Evolutionary conservation across 768 basidiomycete species (phyloP), one percentile per base, ranked within the genome.

Genomic region (Phlebiopsis gigantea): DNA sequence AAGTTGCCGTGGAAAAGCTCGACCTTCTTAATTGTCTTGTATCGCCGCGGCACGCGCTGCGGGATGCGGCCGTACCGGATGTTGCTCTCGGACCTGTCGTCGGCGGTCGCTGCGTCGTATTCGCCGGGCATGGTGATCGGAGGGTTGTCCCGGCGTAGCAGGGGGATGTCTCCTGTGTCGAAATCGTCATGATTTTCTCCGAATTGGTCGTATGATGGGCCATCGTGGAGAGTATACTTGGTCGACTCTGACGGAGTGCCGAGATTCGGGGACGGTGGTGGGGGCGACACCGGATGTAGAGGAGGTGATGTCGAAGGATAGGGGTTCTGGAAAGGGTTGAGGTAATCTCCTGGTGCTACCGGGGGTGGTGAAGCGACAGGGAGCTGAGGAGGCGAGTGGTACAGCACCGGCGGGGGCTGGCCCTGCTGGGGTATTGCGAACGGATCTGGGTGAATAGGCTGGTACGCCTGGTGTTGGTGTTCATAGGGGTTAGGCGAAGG

Each of bases 1-100:
- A 97, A 86, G 71, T 98, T 97, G 6, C 96, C 96, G 59, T 92
- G 88, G 72, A 91, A 93, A 14, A 98, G 77, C 81, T 90, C 90
- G 62, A 96, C 90, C 67, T 84, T 85, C 76, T 97, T 98, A 69
- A 93, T 84, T 0, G 95, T 98, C 78, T 95, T 96, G 77, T 93
- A 85, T 51, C 95, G 75, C 47, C 96, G 74, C 0, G 93, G 88
- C 1, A 97, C 89, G 22, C 94, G 79, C 66, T 94, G 91, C 0
- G 96, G 95, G 57, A 97, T 93, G 10, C 87, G 76, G 0, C 96
- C 95, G 67, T 96, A 98, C 19, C 92, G 79, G 56, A 90, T 90
- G 59, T 88, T 87, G 64, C 65, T 79, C 46, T 77, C 77, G n/a
- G 46, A 60, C 19, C 62, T 64, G 6, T 67, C 64, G 19, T 79